Base-by-base conservation (phyloP, 441 rosid genomes). In the Arabidopsis hybrid region DNA sequence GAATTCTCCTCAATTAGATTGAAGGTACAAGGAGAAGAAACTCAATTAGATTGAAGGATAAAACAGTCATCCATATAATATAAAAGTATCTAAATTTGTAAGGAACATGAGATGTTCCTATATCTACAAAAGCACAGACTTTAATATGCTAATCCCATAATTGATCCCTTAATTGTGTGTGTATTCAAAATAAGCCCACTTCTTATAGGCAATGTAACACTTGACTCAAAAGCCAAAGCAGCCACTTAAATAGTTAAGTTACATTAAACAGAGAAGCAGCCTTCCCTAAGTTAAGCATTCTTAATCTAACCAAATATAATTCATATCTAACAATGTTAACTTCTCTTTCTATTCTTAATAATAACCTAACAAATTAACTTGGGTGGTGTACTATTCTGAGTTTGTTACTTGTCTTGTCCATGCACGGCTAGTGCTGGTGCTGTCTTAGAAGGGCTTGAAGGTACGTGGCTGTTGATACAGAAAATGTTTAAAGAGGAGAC, bases 391-490 rank as follows among this genome's bases (percentile, higher is more conserved):
- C 14, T 62, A 21, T 21, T 64, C 64, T 55, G 57, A 45, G 18
- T 45, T 56, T 26, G 60, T 43, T 36, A 73, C 35, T 26, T 57
- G 60, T 65, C 42, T 21, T 21, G 26, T 21, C 26, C 26, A 21
- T 21, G 26, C 16, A 7, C 45, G 58, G 16, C 50, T 10, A 36
- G 32, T 64, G 56, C 26, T 55, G 70, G 57, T 12, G 52, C 49
- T 53, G 47, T 62, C 69, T 32, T 51, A 53, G 70, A 34, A 35
- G 36, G 75, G 69, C 57, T 64, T 21, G 57, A 62, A 65, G 55
- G 45, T 31, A 62, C 69, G 75, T 72, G 75, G 62, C 43, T 38
- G 8, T 17, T 4, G 26, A 38, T 21, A 21, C 8, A 59, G 32
- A 39, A 38, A 12, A 36, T 16, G 14, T 16, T 35, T 35, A 35